Conservation (phyloP, 441 rosid genomes). For the Adansonia madagascariensis region DNA sequence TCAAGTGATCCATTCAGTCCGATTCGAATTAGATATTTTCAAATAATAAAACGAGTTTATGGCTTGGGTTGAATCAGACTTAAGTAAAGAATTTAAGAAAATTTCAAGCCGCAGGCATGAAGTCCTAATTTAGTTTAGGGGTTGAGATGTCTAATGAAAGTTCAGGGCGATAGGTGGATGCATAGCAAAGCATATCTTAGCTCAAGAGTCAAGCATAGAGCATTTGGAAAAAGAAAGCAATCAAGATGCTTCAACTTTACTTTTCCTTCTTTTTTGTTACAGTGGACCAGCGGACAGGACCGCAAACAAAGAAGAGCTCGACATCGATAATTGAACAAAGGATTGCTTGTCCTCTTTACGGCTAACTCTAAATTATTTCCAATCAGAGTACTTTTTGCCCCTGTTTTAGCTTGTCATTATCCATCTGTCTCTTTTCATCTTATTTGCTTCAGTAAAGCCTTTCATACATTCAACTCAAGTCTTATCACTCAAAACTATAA, state of each 20-base stretch:
- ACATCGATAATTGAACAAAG: conserved; percentile 37
- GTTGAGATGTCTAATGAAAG: background rate
- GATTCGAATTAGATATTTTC: too few relatives aligned
- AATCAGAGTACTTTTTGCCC: conserved; percentile 34
- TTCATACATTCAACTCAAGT: too few relatives aligned
- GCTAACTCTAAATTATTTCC: conserved; percentile 33
- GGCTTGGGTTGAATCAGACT: too few relatives aligned
- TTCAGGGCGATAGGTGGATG: background rate
- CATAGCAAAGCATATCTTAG: conserved; percentile 15
- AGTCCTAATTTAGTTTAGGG: too few relatives aligned
- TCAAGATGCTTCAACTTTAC: background rate
- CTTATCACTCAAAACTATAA: too few relatives aligned
- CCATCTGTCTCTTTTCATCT: conserved; percentile 23
- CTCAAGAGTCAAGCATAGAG: conserved; percentile 47
- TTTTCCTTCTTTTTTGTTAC: background rate
- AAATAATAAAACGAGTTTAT: too few relatives aligned
- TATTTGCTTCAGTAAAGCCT: background rate
- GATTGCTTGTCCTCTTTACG: conserved; percentile 42
- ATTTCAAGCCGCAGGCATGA: too few relatives aligned
- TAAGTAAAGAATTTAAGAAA: too few relatives aligned
- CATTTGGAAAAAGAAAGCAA: conserved; percentile 26
- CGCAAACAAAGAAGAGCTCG: background rate
- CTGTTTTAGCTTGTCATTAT: conserved; percentile 32
- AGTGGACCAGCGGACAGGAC: conserved; percentile 3
- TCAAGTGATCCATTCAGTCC: too few relatives aligned